Conservation (phyloP, 2,329 filamentous ascomycete genomes). For the Mycosphaerella arachidis region DNA sequence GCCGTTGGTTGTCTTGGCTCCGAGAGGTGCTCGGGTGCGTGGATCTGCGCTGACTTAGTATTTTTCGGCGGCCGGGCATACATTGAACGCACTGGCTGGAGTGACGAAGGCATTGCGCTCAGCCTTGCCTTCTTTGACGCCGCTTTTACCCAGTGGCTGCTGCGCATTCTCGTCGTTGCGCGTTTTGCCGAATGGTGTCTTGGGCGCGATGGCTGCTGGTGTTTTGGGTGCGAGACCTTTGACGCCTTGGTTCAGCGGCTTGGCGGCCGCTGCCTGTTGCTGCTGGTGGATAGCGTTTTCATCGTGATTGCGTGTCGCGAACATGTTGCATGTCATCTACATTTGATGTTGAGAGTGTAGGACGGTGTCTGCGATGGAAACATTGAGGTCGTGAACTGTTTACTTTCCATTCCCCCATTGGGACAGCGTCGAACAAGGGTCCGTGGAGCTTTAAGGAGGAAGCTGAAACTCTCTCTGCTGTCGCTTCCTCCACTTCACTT, state of each 20-base stretch:
- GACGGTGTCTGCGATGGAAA: background rate
- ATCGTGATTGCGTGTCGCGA: conserved; percentile 71
- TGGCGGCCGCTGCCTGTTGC: conserved; percentile 65
- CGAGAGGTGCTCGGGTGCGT: conserved; percentile 72
- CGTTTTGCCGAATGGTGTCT: conserved; percentile 65
- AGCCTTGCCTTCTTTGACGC: conserved; percentile 52
- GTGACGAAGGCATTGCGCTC: conserved; percentile 69
- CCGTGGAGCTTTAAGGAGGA: background rate
- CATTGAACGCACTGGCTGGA: conserved; percentile 61
- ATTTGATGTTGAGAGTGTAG: background rate
- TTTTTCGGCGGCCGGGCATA: background rate
- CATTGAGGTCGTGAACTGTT: background rate
- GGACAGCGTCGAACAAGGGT: background rate
- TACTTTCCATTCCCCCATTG: background rate
- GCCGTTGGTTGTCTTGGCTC: conserved; percentile 94
- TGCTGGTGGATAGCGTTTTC: conserved; percentile 79
- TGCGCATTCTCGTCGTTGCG: conserved; percentile 84
- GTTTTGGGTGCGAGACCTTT: conserved; percentile 68
- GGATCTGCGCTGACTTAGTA: conserved; percentile 45
- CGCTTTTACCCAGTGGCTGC: conserved; percentile 56
- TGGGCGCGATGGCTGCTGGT: conserved; percentile 68
- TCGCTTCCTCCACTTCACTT: background rate
- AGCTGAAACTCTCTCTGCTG: background rate
- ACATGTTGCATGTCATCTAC: conserved; percentile 48
- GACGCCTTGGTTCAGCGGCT: conserved; percentile 63